Evolutionary conservation across 345 rosid species (phyloP).

Genomic region (Salix caprea): DNA sequence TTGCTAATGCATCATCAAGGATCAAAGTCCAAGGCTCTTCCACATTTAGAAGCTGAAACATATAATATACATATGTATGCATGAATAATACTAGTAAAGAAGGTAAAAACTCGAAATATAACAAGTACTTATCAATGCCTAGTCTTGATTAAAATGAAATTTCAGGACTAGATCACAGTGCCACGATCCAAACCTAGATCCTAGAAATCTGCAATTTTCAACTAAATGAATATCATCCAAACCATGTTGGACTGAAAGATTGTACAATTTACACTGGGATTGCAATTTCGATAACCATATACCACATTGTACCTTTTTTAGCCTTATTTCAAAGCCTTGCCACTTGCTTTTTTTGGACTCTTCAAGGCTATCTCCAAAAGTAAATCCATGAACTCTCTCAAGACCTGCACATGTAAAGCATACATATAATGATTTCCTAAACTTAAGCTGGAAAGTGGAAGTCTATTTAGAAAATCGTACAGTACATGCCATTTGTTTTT

Average conservation of each 20-base stretch:
- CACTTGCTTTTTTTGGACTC: conserved; percentile 60
- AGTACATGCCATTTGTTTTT: no score
- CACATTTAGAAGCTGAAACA: conserved; percentile 58
- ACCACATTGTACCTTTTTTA: conserved; percentile 52
- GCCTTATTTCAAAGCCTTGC: conserved; percentile 63
- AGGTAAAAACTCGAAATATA: neutral
- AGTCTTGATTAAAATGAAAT: no score
- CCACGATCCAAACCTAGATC: no score
- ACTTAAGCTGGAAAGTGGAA: neutral
- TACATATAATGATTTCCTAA: neutral
- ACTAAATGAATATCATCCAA: no score
- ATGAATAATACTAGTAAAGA: no score
- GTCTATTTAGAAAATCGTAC: neutral
- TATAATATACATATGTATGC: no score
- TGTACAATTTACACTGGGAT: no score
- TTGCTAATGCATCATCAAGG: conserved; percentile 85
- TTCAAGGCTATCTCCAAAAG: conserved; percentile 87
- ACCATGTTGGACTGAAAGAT: no score
- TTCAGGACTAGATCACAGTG: no score
- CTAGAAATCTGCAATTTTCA: no score
- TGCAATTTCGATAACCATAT: no score
- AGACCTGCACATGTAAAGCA: conserved; percentile 46
- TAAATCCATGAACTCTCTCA: conserved; percentile 91
- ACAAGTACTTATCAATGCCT: neutral
- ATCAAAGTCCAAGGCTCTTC: conserved; percentile 74